Evolutionary conservation across 2,329 filamentous ascomycete species (phyloP).

Genomic region (Phoma herbarum): DNA sequence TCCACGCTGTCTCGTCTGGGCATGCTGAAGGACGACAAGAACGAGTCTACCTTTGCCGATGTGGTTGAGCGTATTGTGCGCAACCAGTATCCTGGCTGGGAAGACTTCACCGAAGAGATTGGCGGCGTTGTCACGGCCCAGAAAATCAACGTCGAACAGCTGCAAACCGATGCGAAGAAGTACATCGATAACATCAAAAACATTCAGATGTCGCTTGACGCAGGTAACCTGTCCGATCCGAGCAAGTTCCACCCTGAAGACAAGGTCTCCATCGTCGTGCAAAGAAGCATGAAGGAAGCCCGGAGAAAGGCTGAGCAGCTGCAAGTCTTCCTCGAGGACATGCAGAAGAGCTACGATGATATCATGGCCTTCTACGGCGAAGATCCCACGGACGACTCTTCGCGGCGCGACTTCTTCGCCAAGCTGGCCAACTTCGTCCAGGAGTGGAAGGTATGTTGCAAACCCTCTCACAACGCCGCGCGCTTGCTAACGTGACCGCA

Average conservation of each 20-base stretch:
- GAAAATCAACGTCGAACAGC: conserved; percentile 94
- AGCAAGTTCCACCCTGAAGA: conserved; percentile 99
- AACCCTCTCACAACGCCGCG: neutral
- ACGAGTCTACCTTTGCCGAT: conserved; percentile 94
- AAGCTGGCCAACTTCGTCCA: conserved; percentile 89
- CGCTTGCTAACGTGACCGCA: conserved; percentile 39
- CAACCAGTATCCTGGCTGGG: conserved; percentile 96
- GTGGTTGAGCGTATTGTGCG: conserved; percentile 95
- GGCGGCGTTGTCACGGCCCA: conserved; percentile 77
- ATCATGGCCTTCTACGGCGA: conserved; percentile 98
- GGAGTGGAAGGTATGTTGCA: conserved; percentile 81
- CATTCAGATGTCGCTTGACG: conserved; percentile 89
- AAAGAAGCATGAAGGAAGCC: conserved; percentile 95
- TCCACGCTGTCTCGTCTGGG: conserved; percentile 89
- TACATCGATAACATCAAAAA: conserved; percentile 97
- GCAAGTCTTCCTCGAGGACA: conserved; percentile 91
- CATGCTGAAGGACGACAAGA: conserved; percentile 99
- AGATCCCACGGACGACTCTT: conserved; percentile 88
- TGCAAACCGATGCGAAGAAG: conserved; percentile 84
- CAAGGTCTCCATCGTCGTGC: conserved; percentile 88
- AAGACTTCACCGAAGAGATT: conserved; percentile 87
- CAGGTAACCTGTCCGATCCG: conserved; percentile 91
- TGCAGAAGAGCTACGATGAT: conserved; percentile 88
- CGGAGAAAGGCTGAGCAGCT: conserved; percentile 95
- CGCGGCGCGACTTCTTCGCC: conserved; percentile 92